Evolutionary conservation across 2,329 filamentous ascomycete genomes (phyloP).

Genomic region (Cladosporium sp.): DNA sequence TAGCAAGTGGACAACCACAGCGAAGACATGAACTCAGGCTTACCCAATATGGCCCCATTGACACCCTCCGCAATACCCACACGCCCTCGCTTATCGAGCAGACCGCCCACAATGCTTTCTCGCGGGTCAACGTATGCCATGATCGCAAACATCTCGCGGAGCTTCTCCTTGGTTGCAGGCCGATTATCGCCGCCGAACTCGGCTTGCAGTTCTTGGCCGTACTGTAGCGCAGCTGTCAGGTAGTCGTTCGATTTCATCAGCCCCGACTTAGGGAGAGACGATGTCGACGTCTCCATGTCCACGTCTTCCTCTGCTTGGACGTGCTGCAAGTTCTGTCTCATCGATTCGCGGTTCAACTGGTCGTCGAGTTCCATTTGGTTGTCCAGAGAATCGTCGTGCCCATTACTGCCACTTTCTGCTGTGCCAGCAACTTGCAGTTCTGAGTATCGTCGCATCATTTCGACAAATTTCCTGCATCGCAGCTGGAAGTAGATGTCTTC

Average conservation of each 20-base stretch:
- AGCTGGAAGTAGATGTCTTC: slow-evolving; percentile 85
- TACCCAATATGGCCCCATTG: slow-evolving; percentile 88
- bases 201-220: slow-evolving; percentile 74
- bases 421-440: slow-evolving; percentile 55
- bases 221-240: slow-evolving; percentile 69
- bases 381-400: slow-evolving; percentile 40
- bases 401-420: slow-evolving; percentile 30
- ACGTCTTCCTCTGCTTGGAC: slow-evolving; percentile 16
- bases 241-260: slow-evolving; percentile 49
- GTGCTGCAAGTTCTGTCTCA: slow-evolving; percentile 21
- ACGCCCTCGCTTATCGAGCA: slow-evolving; percentile 74
- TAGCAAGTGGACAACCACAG: background rate
- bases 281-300: slow-evolving; percentile 37
- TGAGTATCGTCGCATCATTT: slow-evolving; percentile 79
- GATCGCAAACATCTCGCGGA: slow-evolving; percentile 83
- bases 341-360: slow-evolving; percentile 42
- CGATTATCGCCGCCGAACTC: slow-evolving; percentile 74
- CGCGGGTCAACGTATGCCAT: slow-evolving; percentile 83
- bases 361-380: slow-evolving; percentile 60
- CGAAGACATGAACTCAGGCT: slow-evolving; percentile 39
- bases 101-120: slow-evolving; percentile 73
- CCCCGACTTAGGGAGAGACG: slow-evolving; percentile 19
- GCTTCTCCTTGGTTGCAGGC: slow-evolving; percentile 68
- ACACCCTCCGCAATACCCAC: slow-evolving; percentile 85
- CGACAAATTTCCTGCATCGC: slow-evolving; percentile 87